A percentile compares a stretch with the other conserved stretches of the same genome.
phyloP scores from a whole-genome alignment of 83 land plant genomes.

The Diphasiastrum complanatum region DNA sequence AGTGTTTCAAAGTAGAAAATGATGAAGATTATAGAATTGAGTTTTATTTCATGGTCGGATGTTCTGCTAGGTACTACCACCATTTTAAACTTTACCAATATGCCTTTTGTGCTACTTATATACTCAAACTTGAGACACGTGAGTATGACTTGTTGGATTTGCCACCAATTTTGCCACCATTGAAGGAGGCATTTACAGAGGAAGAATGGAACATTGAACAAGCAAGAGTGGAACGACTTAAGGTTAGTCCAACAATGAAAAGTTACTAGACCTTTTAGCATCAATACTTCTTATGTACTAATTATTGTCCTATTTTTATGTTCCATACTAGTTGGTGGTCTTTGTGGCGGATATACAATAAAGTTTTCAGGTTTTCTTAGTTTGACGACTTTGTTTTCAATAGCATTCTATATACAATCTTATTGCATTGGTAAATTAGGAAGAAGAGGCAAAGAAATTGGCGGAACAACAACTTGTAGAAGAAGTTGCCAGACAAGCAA shows the following conservation, averaged over 20 bases:
- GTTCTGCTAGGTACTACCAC: constrained; percentile 23
- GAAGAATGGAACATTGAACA: constrained; percentile 19
- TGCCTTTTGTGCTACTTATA: constrained; percentile 25
- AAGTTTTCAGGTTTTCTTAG: background rate
- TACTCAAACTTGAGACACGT: constrained; percentile 22
- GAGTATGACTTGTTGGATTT: constrained; percentile 22
- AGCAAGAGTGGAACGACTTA: background rate
- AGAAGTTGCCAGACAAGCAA: constrained; percentile 17
- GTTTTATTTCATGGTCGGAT: background rate
- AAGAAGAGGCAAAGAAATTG: constrained; percentile 20
- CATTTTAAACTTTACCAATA: constrained; percentile 36
- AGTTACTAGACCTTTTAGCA: background rate
- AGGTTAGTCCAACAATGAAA: constrained; percentile 4
- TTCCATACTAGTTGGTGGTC: too few relatives aligned
- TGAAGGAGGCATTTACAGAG: constrained; percentile 6
- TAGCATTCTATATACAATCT: background rate
- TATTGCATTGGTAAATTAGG: constrained; percentile 3
- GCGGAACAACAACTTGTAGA: constrained; percentile 9
- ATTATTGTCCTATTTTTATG: background rate
- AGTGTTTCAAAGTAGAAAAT: background rate
- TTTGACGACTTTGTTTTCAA: background rate
- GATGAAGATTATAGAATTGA: background rate
- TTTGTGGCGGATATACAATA: background rate
- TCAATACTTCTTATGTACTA: too few relatives aligned
- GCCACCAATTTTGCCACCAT: constrained; percentile 13